phyloP scores from a whole-genome alignment of 768 basidiomycete species.

The Leccinum incarnatum region DNA sequence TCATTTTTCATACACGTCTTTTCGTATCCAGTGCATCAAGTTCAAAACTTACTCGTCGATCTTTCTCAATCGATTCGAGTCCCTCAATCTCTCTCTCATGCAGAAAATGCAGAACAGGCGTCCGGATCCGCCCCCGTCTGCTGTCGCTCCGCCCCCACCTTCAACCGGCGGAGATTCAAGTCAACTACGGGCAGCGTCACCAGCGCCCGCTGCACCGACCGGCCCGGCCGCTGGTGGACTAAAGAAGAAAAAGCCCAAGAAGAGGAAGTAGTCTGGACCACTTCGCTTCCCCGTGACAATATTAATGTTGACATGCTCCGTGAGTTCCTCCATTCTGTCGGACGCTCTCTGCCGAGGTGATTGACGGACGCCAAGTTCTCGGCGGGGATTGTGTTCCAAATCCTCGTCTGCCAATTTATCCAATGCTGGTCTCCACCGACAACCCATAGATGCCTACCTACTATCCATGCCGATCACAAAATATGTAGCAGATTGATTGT shows the following conservation, averaged over 20 bases:
- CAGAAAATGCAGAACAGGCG: conserved; percentile 78
- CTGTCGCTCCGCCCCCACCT: conserved; percentile 14
- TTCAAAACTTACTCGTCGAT: conserved; percentile 95
- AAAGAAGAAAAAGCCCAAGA: conserved; percentile 84
- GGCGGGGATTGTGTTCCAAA: conserved; percentile 2
- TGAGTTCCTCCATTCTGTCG: conserved; percentile 9
- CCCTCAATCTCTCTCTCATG: conserved; percentile 82
- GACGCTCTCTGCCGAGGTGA: neutral
- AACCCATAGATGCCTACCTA: neutral
- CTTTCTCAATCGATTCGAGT: conserved; percentile 95
- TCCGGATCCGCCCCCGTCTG: conserved; percentile 32
- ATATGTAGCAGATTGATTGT: conserved; percentile 4
- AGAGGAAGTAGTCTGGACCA: conserved; percentile 54
- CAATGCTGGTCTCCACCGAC: conserved; percentile 2
- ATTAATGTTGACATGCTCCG: conserved; percentile 4
- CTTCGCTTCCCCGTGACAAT: conserved; percentile 1
- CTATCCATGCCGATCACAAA: neutral
- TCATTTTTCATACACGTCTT: neutral
- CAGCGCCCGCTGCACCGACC: conserved; percentile 30
- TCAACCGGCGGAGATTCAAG: conserved; percentile 19
- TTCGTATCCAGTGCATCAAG: conserved; percentile 73
- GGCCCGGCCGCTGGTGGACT: conserved; percentile 53
- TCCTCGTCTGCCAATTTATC: conserved; percentile 4
- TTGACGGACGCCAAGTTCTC: conserved; percentile 4
- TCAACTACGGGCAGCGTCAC: conserved; percentile 34